Evolutionary conservation across 768 basidiomycete genomes (phyloP).

Genomic region (Phaeotremella skinneri): DNA sequence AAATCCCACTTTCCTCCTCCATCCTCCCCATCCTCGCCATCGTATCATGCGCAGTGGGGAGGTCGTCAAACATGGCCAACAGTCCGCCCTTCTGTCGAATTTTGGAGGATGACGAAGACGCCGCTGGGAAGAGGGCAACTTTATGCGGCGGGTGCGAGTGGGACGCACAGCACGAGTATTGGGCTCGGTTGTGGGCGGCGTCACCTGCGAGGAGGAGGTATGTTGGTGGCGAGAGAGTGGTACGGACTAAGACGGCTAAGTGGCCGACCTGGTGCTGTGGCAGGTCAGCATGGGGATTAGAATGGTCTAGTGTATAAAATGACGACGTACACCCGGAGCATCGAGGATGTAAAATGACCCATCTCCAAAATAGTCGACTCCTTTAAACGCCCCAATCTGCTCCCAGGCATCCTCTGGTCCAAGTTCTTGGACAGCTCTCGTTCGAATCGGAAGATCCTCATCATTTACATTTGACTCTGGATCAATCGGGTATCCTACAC

Average conservation of each 20-base stretch:
- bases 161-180: background rate
- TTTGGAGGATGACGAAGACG: background rate
- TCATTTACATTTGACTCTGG: background rate
- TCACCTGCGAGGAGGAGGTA: background rate
- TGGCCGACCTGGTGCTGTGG: background rate
- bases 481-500: background rate
- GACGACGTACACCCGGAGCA: background rate
- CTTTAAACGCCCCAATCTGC: background rate
- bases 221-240: background rate
- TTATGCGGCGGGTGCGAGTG: too few relatives aligned
- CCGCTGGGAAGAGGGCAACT: too few relatives aligned
- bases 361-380: constrained; percentile 1
- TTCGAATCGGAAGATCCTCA: background rate
- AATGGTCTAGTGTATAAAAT: background rate
- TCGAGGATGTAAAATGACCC: background rate
- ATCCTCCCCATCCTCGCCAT: background rate
- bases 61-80: background rate
- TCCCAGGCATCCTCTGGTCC: background rate
- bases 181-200: background rate
- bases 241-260: background rate
- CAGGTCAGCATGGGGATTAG: background rate
- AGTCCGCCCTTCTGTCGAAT: background rate
- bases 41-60: background rate
- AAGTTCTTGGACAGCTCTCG: background rate
- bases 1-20: background rate